Conservation (phyloP, 2,329 filamentous ascomycete species). For the Chaetomiaceae sp. region DNA sequence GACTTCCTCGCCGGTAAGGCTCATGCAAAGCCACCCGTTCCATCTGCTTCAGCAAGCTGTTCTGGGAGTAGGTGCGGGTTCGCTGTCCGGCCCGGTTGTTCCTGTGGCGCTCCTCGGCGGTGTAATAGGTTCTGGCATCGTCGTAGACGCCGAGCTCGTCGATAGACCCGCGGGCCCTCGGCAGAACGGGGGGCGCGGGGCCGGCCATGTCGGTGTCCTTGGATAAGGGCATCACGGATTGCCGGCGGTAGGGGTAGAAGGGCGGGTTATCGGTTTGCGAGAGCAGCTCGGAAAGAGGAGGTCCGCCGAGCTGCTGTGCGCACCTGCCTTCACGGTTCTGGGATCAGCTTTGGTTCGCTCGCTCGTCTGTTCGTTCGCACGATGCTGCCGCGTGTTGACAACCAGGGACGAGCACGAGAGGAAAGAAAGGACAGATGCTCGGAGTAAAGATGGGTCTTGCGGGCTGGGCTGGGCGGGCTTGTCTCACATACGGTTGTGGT, state of each 20-base stretch:
- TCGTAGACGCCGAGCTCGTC: constrained; percentile 47
- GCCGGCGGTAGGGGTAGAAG: too few species aligned
- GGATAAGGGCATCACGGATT: constrained; percentile 10
- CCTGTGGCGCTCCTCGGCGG: constrained; percentile 48
- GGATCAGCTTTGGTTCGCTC: too few species aligned
- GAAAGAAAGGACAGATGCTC: too few species aligned
- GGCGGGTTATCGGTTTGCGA: neutral
- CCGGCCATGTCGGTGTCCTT: constrained; percentile 13
- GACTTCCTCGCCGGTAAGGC: constrained; percentile 53
- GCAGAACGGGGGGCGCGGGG: constrained; percentile 8
- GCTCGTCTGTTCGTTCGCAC: too few species aligned
- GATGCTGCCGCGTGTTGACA: too few species aligned
- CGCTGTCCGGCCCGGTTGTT: constrained; percentile 42
- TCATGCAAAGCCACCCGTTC: constrained; percentile 46
- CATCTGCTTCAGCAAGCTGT: constrained; percentile 47
- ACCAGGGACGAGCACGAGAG: too few species aligned
- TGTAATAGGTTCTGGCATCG: constrained; percentile 55
- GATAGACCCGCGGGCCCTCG: constrained; percentile 31
- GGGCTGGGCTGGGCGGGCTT: neutral
- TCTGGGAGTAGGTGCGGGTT: constrained; percentile 55
- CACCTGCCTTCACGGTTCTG: too few species aligned
- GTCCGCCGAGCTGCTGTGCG: too few species aligned
- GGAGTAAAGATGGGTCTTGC: too few species aligned
- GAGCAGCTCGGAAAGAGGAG: too few species aligned
- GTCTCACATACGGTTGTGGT: too few species aligned